Percentiles rank a stretch among this genome's conserved stretches.
These are phyloP conservation scores for Dittrichia graveolens DNA, from an alignment of 129 eudicot genomes.

Conservation along the genomic window DNA sequence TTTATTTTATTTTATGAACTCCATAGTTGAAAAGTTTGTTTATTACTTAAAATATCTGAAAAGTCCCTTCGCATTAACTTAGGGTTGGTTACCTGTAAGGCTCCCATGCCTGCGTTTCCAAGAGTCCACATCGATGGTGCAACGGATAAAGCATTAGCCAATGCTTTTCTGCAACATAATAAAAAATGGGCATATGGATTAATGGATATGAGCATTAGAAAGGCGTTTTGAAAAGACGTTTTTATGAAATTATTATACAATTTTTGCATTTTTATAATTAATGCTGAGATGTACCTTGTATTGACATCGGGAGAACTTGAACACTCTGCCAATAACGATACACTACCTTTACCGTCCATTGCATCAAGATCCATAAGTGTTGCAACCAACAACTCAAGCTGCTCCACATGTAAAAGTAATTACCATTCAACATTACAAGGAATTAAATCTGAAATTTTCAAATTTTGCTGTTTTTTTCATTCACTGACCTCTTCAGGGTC, in stretches of 20 bases:
- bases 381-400: conserved; percentile 93
- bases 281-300: conserved; percentile 56
- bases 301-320: conserved; percentile 92
- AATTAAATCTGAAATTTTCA: not conserved
- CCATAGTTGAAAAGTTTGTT: too few species aligned
- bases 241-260: too few species aligned
- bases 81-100: conserved; percentile 86
- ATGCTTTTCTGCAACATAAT: conserved; percentile 65
- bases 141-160: conserved; percentile 92
- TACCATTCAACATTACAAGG: not conserved
- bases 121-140: conserved; percentile 99
- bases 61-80: too few species aligned
- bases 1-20: not conserved
- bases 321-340: conserved; percentile 80
- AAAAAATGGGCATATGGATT: conserved; percentile 12
- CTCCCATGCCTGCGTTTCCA: conserved; percentile 99
- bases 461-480: not conserved
- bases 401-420: conserved; percentile 36
- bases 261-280: not conserved
- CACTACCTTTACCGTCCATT: conserved; percentile 97
- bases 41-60: not conserved
- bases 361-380: conserved; percentile 98
- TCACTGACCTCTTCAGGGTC: conserved; percentile 88
- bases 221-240: not conserved
- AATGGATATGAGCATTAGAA: not conserved